phyloP scores from a whole-genome alignment of 179 eudicot species.

The Heliamphora ciliata region DNA sequence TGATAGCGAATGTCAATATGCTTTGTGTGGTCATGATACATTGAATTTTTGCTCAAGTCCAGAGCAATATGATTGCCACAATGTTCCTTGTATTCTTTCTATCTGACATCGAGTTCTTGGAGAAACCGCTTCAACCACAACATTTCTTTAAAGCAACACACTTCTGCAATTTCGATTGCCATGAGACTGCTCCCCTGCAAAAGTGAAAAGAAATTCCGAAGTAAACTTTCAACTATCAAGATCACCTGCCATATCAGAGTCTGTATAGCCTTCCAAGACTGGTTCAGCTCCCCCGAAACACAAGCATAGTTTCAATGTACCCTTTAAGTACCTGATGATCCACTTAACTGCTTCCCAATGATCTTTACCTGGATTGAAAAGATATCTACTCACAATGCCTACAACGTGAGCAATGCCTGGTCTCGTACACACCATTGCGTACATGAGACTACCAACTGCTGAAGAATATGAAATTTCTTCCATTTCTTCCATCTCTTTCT shows the following conservation, averaged over 20 bases:
- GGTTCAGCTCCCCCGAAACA: neutral
- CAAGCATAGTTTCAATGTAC: neutral
- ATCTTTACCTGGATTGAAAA: neutral
- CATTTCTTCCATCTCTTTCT: neutral
- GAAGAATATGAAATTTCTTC: neutral
- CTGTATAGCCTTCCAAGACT: neutral
- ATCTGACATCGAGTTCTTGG: neutral
- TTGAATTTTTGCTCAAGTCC: neutral
- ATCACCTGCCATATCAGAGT: neutral
- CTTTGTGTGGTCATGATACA: neutral
- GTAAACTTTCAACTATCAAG: neutral
- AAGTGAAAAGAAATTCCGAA: neutral
- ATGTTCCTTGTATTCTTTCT: neutral
- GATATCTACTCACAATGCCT: neutral
- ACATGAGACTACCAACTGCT: neutral
- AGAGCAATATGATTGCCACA: neutral
- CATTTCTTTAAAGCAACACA: neutral
- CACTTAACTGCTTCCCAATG: neutral
- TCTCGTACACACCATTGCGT: neutral
- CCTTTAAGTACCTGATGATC: neutral
- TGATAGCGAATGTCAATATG: neutral
- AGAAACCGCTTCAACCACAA: neutral
- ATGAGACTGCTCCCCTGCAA: neutral
- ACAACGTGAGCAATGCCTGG: neutral
- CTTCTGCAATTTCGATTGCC: neutral